Evolutionary conservation across 768 basidiomycete species (phyloP).

Genomic region (Hericium erinaceus): DNA sequence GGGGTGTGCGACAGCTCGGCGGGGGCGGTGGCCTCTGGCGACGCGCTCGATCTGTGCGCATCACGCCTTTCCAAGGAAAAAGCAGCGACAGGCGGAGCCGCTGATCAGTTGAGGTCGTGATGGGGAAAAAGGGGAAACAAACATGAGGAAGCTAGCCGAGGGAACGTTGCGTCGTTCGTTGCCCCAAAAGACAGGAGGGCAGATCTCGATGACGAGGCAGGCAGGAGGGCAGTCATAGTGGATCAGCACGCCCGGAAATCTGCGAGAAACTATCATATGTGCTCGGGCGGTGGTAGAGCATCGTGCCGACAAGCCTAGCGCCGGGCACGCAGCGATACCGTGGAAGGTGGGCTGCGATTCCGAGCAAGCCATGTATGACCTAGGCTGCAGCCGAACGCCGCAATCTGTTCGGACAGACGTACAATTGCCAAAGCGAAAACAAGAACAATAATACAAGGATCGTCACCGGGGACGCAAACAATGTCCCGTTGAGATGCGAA

Average conservation of each 20-base stretch:
- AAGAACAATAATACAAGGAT: too few species aligned
- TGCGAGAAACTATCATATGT: constrained; percentile 2
- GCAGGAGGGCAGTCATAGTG: not conserved
- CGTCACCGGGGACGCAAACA: too few species aligned
- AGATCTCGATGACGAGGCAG: too few species aligned
- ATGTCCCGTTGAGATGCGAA: too few species aligned
- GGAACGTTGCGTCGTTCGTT: not conserved
- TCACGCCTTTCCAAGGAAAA: too few species aligned
- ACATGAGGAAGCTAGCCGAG: not conserved
- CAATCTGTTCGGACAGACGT: not conserved
- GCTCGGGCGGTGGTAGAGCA: not conserved
- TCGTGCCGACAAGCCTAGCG: constrained; percentile 11
- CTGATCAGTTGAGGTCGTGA: not conserved
- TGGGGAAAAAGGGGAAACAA: not conserved
- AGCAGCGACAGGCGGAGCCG: not conserved
- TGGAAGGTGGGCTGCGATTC: not conserved
- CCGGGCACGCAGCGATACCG: constrained; percentile 1
- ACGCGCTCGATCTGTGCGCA: too few species aligned
- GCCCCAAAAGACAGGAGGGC: not conserved
- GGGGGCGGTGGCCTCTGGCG: too few species aligned
- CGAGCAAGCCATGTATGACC: not conserved
- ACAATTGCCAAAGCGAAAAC: too few species aligned
- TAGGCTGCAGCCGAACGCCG: not conserved
- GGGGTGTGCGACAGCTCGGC: too few species aligned
- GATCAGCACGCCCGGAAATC: constrained; percentile 6